phyloP scores from a whole-genome alignment of 306 rosid genomes.

The Quercus mongolica region DNA sequence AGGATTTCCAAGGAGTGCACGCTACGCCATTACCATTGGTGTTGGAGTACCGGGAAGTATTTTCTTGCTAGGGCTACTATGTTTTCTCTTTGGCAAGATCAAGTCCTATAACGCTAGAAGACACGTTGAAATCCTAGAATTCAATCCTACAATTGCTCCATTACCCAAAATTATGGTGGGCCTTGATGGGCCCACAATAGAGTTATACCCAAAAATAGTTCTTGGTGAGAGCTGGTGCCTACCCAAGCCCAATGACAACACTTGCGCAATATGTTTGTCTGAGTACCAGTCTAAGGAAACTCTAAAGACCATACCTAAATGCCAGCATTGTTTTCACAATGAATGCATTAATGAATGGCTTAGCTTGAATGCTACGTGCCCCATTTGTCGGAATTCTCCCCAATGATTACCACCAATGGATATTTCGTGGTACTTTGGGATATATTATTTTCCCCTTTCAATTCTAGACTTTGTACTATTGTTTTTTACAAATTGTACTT shows the following conservation, averaged over 20 bases:
- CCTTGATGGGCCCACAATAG: slow-evolving; percentile 54
- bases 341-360: slow-evolving; percentile 84
- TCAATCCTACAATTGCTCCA: slow-evolving; percentile 29
- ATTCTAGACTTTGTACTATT: neutral
- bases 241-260: slow-evolving; percentile 40
- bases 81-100: slow-evolving; percentile 26
- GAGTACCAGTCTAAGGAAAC: slow-evolving; percentile 65
- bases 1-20: slow-evolving; percentile 52
- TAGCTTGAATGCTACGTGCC: slow-evolving; percentile 60
- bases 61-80: slow-evolving; percentile 44
- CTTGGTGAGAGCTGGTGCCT: slow-evolving; percentile 42
- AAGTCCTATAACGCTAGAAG: slow-evolving; percentile 12
- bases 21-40: slow-evolving; percentile 47
- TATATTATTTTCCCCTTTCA: neutral
- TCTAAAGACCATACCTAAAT: slow-evolving; percentile 54
- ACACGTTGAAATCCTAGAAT: slow-evolving; percentile 26
- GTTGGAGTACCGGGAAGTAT: slow-evolving; percentile 37
- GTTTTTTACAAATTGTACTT: too few relatives aligned
- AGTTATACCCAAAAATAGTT: slow-evolving; percentile 56
- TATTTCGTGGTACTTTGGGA: neutral
- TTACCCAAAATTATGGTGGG: slow-evolving; percentile 29
- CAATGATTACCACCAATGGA: neutral
- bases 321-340: slow-evolving; percentile 70
- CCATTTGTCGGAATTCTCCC: slow-evolving; percentile 65
- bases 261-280: slow-evolving; percentile 61